Conservation (phyloP, 2,329 filamentous ascomycete species). For the Coniella vitis region DNA sequence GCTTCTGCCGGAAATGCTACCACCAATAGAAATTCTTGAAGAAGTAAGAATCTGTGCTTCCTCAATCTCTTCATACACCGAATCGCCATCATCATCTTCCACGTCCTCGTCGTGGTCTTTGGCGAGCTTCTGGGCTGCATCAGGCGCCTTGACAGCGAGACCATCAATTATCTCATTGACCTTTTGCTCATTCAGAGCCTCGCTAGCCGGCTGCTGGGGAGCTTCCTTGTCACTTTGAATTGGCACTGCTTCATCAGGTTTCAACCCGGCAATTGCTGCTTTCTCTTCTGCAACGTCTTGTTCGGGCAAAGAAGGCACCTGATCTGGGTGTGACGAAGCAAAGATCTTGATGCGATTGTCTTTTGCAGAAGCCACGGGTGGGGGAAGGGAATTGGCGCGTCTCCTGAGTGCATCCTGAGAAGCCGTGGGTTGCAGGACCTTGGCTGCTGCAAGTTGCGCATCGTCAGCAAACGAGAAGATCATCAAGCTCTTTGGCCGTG, state of each 20-base stretch:
- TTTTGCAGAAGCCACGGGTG: constrained; percentile 25
- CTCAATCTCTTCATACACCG: constrained; percentile 40
- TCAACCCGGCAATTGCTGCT: background rate
- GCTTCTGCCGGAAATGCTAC: constrained; percentile 37
- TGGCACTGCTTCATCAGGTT: background rate
- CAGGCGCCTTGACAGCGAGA: background rate
- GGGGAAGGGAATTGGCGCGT: constrained; percentile 45
- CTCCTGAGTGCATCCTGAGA: constrained; percentile 31
- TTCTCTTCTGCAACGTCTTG: constrained; percentile 27
- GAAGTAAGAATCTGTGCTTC: constrained; percentile 52
- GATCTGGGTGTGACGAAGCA: background rate
- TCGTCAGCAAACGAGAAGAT: constrained; percentile 24
- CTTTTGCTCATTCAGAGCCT: background rate
- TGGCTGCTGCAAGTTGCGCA: constrained; percentile 27
- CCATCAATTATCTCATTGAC: constrained; percentile 14
- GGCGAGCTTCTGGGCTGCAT: background rate
- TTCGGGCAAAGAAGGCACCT: constrained; percentile 25
- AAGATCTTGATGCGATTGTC: constrained; percentile 2
- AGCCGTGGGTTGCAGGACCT: constrained; percentile 28
- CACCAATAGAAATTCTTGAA: constrained; percentile 40
- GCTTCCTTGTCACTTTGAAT: constrained; percentile 25
- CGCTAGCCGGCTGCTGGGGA: constrained; percentile 38
- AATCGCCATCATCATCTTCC: constrained; percentile 39
- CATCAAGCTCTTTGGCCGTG: constrained; percentile 43
- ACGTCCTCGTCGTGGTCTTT: constrained; percentile 30